phyloP scores from a whole-genome alignment of 805 yeast genomes.

The Nakazawaea siamensis region DNA sequence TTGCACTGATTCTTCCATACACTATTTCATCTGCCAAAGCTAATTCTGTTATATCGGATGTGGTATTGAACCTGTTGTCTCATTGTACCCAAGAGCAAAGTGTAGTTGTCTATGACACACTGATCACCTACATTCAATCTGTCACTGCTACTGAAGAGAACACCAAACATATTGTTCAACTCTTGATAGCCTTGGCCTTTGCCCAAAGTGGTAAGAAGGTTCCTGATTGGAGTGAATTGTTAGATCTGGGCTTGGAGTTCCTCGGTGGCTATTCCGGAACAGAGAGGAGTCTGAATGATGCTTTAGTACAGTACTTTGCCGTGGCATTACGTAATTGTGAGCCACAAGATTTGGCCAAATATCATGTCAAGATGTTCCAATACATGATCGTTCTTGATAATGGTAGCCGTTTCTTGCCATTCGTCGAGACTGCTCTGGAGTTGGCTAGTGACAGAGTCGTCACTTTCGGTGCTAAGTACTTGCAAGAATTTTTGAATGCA shows the following conservation, averaged over 20 bases:
- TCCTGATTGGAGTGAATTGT: slow-evolving; percentile 35
- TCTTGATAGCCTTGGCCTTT: slow-evolving; percentile 43
- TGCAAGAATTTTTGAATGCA: slow-evolving; percentile 40
- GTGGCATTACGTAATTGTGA: slow-evolving; percentile 50
- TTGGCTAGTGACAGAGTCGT: slow-evolving; percentile 35
- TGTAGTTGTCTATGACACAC: slow-evolving; percentile 30
- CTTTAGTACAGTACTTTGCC: slow-evolving; percentile 36
- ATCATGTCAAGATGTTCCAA: slow-evolving; percentile 35
- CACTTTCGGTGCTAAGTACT: slow-evolving; percentile 33
- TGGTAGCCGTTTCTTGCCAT: slow-evolving; percentile 32
- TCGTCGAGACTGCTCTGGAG: slow-evolving; percentile 37
- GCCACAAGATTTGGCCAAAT: slow-evolving; percentile 34
- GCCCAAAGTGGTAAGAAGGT: slow-evolving; percentile 68
- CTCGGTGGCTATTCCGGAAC: slow-evolving; percentile 3
- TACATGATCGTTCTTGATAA: slow-evolving; percentile 25
- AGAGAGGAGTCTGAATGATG: slow-evolving; percentile 14
- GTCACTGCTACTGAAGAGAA: neutral
- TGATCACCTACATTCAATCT: slow-evolving; percentile 12
- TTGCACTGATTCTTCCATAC: slow-evolving; percentile 33
- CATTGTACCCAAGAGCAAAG: slow-evolving; percentile 47
- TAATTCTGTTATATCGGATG: slow-evolving; percentile 47
- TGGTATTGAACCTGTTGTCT: slow-evolving; percentile 42
- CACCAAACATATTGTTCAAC: slow-evolving; percentile 25
- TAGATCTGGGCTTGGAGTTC: slow-evolving; percentile 13
- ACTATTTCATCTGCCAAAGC: slow-evolving; percentile 15